phyloP scores from a whole-genome alignment of 768 basidiomycete genomes.

The Auricularia heimuer region DNA sequence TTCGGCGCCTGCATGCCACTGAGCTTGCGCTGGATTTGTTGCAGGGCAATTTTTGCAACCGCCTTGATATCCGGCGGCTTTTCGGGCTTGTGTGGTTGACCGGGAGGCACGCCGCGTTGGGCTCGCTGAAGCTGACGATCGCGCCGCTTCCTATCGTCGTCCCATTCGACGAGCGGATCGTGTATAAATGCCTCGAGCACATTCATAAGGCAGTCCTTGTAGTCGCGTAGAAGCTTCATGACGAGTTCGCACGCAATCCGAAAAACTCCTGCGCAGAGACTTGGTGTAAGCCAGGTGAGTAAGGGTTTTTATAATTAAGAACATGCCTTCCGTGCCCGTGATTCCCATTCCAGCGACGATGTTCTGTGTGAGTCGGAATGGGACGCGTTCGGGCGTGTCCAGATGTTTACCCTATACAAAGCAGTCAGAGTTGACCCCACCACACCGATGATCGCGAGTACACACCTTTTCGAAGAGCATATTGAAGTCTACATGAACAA shows the following conservation, averaged over 20 bases:
- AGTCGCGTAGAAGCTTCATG: constrained; percentile 73
- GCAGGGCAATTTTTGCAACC: constrained; percentile 67
- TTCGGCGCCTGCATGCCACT: constrained; percentile 17
- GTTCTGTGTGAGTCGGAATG: constrained; percentile 92
- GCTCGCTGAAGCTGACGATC: constrained; percentile 24
- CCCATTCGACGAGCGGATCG: constrained; percentile 95
- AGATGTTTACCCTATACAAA: constrained; percentile 57
- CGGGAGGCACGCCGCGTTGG: neutral
- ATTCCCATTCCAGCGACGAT: constrained; percentile 87
- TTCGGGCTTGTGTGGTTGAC: constrained; percentile 17
- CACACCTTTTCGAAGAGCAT: constrained; percentile 91
- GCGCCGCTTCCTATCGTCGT: constrained; percentile 64
- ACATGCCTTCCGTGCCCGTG: constrained; percentile 76
- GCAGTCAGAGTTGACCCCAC: no score
- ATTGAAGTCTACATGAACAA: constrained; percentile 96
- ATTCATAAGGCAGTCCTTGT: constrained; percentile 89
- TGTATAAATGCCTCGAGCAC: constrained; percentile 95
- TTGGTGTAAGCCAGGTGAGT: no score
- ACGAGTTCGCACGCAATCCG: constrained; percentile 88
- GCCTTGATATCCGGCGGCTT: constrained; percentile 36
- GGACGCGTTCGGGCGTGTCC: constrained; percentile 84
- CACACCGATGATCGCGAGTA: neutral
- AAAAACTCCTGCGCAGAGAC: constrained; percentile 57
- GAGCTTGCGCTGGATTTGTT: constrained; percentile 77
- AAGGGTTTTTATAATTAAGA: no score